Percentiles rank a stretch among this genome's conserved stretches.
These are phyloP conservation scores for Elaeagnus macrophylla DNA, from an alignment of 306 rosid genomes.

Conservation along the genomic window DNA sequence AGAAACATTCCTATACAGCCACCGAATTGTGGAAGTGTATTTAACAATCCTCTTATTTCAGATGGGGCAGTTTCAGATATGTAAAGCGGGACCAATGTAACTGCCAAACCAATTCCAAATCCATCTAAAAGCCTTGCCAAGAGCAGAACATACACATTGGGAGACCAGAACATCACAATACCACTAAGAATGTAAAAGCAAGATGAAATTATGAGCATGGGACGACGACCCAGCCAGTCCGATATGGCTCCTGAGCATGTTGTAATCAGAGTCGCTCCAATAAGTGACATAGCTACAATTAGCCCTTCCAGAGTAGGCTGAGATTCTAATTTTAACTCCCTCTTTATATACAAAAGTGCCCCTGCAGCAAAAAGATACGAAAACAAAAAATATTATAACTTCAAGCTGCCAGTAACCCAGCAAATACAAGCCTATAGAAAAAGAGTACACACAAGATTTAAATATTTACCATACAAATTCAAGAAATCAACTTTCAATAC, in stretches of 20 bases:
- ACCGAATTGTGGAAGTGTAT: slow-evolving; percentile 87
- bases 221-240: slow-evolving; percentile 87
- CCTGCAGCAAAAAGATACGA: slow-evolving; percentile 37
- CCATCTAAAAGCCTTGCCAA: slow-evolving; percentile 89
- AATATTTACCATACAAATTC: not conserved
- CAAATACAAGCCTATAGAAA: not conserved
- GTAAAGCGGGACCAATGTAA: slow-evolving; percentile 79
- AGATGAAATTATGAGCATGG: slow-evolving; percentile 70
- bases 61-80: slow-evolving; percentile 96
- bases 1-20: slow-evolving; percentile 92
- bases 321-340: slow-evolving; percentile 60
- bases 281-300: slow-evolving; percentile 85
- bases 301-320: slow-evolving; percentile 80
- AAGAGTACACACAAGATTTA: slow-evolving; percentile 8
- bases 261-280: slow-evolving; percentile 83
- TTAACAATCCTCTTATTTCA: slow-evolving; percentile 79
- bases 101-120: slow-evolving; percentile 75
- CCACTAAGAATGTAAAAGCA: slow-evolving; percentile 69
- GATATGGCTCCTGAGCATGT: slow-evolving; percentile 75
- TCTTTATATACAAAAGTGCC: slow-evolving; percentile 81
- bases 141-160: slow-evolving; percentile 77
- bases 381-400: slow-evolving; percentile 4
- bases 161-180: slow-evolving; percentile 90
- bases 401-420: not conserved
- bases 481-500: slow-evolving; percentile 4